Evolutionary conservation across 768 basidiomycete genomes (phyloP).

Genomic region (Suillus placidus): DNA sequence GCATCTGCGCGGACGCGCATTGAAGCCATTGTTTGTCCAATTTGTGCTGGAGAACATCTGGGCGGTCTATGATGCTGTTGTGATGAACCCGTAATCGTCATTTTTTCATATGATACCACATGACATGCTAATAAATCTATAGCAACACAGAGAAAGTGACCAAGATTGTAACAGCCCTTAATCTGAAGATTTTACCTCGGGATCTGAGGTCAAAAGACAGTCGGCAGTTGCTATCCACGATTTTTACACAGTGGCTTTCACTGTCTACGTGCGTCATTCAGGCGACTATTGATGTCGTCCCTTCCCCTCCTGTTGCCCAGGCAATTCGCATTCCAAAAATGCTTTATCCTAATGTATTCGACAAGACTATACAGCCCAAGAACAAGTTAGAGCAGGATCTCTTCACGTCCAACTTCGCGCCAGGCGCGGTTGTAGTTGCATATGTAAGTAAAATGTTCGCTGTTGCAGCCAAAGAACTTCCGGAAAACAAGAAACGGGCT

Average conservation of each 20-base stretch:
- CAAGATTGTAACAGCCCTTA: slow-evolving; percentile 85
- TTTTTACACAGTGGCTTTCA: slow-evolving; percentile 96
- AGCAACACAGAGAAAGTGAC: slow-evolving; percentile 88
- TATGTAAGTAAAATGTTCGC: slow-evolving; percentile 99
- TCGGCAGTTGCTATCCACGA: slow-evolving; percentile 76
- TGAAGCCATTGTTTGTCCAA: slow-evolving; percentile 97
- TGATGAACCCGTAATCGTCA: slow-evolving; percentile 73
- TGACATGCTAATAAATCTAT: slow-evolving; percentile 19
- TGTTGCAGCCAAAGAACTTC: slow-evolving; percentile 75
- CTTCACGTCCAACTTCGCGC: slow-evolving; percentile 64
- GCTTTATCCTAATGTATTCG: slow-evolving; percentile 80
- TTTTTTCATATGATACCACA: slow-evolving; percentile 5
- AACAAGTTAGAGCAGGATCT: slow-evolving; percentile 85
- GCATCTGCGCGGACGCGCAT: slow-evolving; percentile 79
- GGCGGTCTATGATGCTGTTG: slow-evolving; percentile 92
- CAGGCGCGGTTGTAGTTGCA: slow-evolving; percentile 68
- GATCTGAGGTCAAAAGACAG: slow-evolving; percentile 93
- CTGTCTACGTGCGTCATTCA: slow-evolving; percentile 93
- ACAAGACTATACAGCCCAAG: slow-evolving; percentile 59
- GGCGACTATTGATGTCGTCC: slow-evolving; percentile 90
- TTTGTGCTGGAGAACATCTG: slow-evolving; percentile 97
- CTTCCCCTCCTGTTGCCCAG: slow-evolving; percentile 83
- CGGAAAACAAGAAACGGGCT: slow-evolving; percentile 78
- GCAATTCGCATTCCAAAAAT: slow-evolving; percentile 85
- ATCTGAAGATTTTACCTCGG: slow-evolving; percentile 81